Percentiles rank a stretch among this genome's conserved stretches.
Conservation (phyloP, 306 rosid genomes). For the Elaeagnus macrophylla region DNA sequence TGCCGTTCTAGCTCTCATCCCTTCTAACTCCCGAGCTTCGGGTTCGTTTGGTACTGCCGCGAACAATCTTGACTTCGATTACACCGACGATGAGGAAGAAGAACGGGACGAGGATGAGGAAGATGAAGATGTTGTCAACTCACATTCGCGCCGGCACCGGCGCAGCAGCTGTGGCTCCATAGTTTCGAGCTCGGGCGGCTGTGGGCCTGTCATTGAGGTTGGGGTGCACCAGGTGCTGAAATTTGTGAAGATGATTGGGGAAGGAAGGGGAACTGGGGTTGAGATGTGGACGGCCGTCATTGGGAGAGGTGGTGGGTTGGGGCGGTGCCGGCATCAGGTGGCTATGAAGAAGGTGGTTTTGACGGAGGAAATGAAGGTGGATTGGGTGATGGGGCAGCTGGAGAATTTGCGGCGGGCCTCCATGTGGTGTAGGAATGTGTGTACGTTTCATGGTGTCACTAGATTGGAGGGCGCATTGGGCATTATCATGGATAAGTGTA, state of each 20-base stretch:
- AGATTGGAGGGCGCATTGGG: constrained; percentile 67
- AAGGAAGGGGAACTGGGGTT: constrained; percentile 61
- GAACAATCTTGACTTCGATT: constrained; percentile 49
- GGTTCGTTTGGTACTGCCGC: constrained; percentile 2
- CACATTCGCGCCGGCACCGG: constrained; percentile 30
- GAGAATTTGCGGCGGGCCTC: constrained; percentile 82
- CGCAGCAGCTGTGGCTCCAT: constrained; percentile 51
- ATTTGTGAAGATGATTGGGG: constrained; percentile 62
- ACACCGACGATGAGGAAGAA: constrained; percentile 58
- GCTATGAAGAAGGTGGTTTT: constrained; percentile 70
- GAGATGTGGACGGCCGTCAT: constrained; percentile 85
- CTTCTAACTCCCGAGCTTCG: constrained; percentile 29
- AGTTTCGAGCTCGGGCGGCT: constrained; percentile 61
- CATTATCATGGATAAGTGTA: constrained; percentile 78
- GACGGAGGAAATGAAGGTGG: constrained; percentile 60
- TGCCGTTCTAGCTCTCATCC: constrained; percentile 74
- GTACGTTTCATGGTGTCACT: constrained; percentile 84
- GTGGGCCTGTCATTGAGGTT: constrained; percentile 85
- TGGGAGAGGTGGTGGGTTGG: constrained; percentile 33
- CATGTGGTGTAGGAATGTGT: constrained; percentile 97
- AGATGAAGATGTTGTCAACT: constrained; percentile 28
- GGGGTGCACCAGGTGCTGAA: constrained; percentile 75
- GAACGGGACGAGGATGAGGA: constrained; percentile 39
- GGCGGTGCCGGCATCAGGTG: constrained; percentile 67
- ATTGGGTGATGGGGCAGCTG: constrained; percentile 73